These are phyloP conservation scores for Suillus lakei DNA, from an alignment of 768 basidiomycete genomes.

Conservation along the genomic window DNA sequence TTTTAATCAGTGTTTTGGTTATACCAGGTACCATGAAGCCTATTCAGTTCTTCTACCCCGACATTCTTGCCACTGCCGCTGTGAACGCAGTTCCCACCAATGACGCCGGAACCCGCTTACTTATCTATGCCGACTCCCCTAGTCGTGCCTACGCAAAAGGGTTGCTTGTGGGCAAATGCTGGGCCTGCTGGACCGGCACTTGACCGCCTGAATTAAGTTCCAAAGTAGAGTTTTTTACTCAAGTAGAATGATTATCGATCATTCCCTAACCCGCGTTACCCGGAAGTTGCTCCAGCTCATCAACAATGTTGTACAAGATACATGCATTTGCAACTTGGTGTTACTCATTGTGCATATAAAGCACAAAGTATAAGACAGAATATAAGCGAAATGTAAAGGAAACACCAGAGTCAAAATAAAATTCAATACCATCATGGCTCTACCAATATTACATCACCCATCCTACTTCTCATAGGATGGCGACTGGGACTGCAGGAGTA, in stretches of 20 bases:
- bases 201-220: background rate
- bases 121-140: too few relatives aligned
- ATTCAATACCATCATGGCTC: background rate
- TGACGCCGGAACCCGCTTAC: too few relatives aligned
- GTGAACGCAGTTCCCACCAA: too few relatives aligned
- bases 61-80: background rate
- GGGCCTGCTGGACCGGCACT: background rate
- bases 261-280: too few relatives aligned
- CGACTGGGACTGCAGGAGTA: background rate
- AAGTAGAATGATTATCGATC: too few relatives aligned
- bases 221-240: too few relatives aligned
- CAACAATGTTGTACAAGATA: background rate
- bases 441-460: too few relatives aligned
- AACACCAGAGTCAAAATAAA: background rate
- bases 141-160: accelerated
- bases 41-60: background rate
- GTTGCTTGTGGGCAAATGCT: background rate
- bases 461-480: too few relatives aligned
- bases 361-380: too few relatives aligned
- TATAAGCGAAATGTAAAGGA: background rate
- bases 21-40: background rate
- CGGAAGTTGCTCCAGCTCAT: background rate
- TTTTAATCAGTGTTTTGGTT: too few relatives aligned
- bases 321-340: background rate
- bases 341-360: background rate